phyloP scores from a whole-genome alignment of 1,284 basidiomycete species.

The Kalmanozyma brasiliensis region DNA sequence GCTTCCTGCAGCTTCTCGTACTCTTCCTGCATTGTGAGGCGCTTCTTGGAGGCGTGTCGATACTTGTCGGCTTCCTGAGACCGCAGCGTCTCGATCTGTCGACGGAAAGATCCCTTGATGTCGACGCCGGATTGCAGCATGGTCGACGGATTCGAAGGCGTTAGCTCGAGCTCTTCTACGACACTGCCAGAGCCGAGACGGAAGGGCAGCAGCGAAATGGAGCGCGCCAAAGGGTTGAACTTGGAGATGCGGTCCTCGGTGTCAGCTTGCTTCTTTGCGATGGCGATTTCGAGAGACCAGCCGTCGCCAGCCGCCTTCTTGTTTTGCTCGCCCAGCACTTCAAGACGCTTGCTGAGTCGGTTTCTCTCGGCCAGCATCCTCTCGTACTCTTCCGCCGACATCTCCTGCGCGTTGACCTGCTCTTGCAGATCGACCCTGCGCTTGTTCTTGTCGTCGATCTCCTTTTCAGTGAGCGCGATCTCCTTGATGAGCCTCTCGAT shows the following conservation, averaged over 20 bases:
- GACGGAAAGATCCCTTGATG: slow-evolving; percentile 48
- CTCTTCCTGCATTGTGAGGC: slow-evolving; percentile 52
- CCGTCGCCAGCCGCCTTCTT: slow-evolving; percentile 52
- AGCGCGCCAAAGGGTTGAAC: slow-evolving; percentile 53
- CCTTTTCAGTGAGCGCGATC: slow-evolving; percentile 42
- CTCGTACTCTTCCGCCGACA: slow-evolving; percentile 64
- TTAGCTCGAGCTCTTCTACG: slow-evolving; percentile 53
- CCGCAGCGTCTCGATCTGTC: slow-evolving; percentile 45
- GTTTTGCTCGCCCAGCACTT: slow-evolving; percentile 48
- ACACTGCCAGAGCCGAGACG: slow-evolving; percentile 36
- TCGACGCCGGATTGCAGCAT: slow-evolving; percentile 59
- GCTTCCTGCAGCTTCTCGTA: slow-evolving; percentile 49
- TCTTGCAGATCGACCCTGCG: slow-evolving; percentile 50
- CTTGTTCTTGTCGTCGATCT: slow-evolving; percentile 52
- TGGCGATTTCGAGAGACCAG: slow-evolving; percentile 59
- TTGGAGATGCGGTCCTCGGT: slow-evolving; percentile 57
- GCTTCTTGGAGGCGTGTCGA: slow-evolving; percentile 48
- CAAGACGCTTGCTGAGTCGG: slow-evolving; percentile 53
- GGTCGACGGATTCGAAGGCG: slow-evolving; percentile 44
- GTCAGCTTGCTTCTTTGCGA: slow-evolving; percentile 58
- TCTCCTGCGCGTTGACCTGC: slow-evolving; percentile 61
- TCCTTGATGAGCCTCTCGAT: slow-evolving; percentile 54
- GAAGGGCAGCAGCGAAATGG: slow-evolving; percentile 55
- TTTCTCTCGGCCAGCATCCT: slow-evolving; percentile 57
- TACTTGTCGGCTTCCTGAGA: slow-evolving; percentile 46